These are phyloP conservation scores for Mortierella sp. DNA, from an alignment of 371 early-diverging fungal species.

Conservation along the genomic window DNA sequence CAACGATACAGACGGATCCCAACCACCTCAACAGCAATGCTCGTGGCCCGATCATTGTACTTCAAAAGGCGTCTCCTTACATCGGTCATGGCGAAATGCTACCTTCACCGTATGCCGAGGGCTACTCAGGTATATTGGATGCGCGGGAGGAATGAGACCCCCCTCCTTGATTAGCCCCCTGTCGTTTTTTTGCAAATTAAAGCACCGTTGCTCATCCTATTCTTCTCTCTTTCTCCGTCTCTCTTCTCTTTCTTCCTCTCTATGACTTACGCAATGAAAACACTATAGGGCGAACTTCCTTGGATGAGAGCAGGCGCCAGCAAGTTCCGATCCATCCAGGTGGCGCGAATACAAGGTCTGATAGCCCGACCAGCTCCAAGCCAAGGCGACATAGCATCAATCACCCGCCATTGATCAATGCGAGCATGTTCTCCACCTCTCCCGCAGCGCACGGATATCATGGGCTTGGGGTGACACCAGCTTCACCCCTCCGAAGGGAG, in stretches of 20 bases:
- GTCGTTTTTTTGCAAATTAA: too few species aligned
- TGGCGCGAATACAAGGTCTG: neutral
- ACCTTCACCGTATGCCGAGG: slow-evolving; percentile 7
- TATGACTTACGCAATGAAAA: too few species aligned
- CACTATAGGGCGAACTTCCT: slow-evolving; percentile 8
- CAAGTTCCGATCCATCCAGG: slow-evolving; percentile 5
- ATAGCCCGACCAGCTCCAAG: neutral
- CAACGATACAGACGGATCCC: neutral
- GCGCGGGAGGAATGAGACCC: too few species aligned
- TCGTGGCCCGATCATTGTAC: slow-evolving; percentile 18
- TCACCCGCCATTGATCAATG: slow-evolving; percentile 25
- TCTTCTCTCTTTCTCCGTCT: too few species aligned
- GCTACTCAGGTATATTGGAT: neutral
- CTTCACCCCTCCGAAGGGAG: slow-evolving; percentile 26
- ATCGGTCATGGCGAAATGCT: slow-evolving; percentile 6
- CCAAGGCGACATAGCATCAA: slow-evolving; percentile 37
- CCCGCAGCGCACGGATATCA: too few species aligned
- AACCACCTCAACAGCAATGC: neutral
- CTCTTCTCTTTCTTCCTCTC: neutral
- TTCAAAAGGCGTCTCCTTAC: slow-evolving; percentile 30
- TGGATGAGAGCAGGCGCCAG: slow-evolving; percentile 10
- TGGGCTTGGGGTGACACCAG: slow-evolving; percentile 11
- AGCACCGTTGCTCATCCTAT: too few species aligned
- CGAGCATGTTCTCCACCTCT: too few species aligned
- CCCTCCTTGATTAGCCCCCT: too few species aligned